phyloP scores from a whole-genome alignment of 768 basidiomycete genomes.

The Leccinum variicolor region DNA sequence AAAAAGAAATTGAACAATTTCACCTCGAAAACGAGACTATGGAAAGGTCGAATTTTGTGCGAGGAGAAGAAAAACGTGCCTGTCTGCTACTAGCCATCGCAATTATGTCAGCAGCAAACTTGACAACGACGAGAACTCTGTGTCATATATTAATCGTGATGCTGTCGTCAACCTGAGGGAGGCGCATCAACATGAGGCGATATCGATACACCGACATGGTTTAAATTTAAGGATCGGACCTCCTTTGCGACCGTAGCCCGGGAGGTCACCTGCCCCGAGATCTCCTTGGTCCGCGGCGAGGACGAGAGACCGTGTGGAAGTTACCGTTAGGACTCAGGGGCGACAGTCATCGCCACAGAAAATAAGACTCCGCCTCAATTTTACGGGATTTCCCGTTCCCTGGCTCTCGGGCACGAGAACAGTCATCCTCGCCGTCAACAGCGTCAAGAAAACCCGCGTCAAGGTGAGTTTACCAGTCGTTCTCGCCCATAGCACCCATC shows the following conservation, averaged over 20 bases:
- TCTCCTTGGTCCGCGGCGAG: neutral
- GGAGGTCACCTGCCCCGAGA: neutral
- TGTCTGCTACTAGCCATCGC: neutral
- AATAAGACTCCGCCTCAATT: constrained; percentile 30
- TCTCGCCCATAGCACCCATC: neutral
- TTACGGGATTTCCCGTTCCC: constrained; percentile 24
- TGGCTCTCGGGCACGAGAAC: neutral
- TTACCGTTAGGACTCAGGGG: neutral
- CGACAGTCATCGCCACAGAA: neutral
- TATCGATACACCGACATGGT: neutral
- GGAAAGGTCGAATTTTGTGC: constrained; percentile 7
- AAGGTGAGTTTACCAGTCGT: constrained; percentile 26
- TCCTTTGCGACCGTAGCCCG: neutral
- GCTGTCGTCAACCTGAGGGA: neutral
- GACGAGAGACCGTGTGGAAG: no score
- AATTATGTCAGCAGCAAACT: constrained; percentile 23
- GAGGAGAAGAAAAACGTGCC: neutral
- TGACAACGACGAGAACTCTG: constrained; percentile 1
- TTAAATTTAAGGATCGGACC: neutral
- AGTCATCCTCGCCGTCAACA: constrained; percentile 20
- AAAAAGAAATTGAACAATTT: constrained; percentile 3
- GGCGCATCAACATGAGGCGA: neutral
- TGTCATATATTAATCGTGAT: no score
- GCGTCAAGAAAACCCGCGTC: constrained; percentile 31
- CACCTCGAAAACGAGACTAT: constrained; percentile 7